phyloP scores from a whole-genome alignment of 139 green algal species.

The Chlamydomonas sp. region DNA sequence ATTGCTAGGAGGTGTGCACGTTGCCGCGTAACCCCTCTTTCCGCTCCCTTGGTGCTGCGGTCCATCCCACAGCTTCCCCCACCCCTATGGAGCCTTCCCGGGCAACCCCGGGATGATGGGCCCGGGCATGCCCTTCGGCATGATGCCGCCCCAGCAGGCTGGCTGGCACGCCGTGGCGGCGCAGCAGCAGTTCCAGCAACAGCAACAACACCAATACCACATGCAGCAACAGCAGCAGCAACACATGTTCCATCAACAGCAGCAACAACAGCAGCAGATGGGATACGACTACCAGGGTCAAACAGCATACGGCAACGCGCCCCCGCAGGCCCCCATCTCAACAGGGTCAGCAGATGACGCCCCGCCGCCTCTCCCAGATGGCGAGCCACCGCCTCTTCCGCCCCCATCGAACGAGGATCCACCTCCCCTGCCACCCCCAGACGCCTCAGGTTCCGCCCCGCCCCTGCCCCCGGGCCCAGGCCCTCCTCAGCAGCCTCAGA shows the following conservation, averaged over 20 bases:
- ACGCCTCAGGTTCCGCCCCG: not conserved
- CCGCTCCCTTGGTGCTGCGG: no score
- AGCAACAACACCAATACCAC: not conserved
- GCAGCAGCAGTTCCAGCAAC: not conserved
- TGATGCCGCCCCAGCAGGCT: no score
- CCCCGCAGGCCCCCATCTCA: not conserved
- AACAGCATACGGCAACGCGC: no score
- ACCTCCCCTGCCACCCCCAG: not conserved
- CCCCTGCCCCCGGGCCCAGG: not conserved
- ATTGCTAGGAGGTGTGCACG: no score
- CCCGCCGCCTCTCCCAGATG: conserved; percentile 1
- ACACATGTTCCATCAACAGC: not conserved
- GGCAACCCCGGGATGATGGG: no score
- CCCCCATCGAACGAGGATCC: not conserved
- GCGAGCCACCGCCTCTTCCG: not conserved
- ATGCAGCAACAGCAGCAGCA: conserved; percentile 3
- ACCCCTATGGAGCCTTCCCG: no score
- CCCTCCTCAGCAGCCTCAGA: not conserved
- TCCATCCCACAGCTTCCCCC: no score
- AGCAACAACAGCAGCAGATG: not conserved
- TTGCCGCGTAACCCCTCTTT: no score
- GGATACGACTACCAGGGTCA: not conserved
- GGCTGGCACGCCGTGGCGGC: no score
- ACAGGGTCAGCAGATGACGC: not conserved
- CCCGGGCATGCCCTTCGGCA: no score